A percentile compares a stretch with the other conserved stretches of the same genome.
Evolutionary conservation across 768 basidiomycete species (phyloP).

Genomic region (Tephrocybe sp.): DNA sequence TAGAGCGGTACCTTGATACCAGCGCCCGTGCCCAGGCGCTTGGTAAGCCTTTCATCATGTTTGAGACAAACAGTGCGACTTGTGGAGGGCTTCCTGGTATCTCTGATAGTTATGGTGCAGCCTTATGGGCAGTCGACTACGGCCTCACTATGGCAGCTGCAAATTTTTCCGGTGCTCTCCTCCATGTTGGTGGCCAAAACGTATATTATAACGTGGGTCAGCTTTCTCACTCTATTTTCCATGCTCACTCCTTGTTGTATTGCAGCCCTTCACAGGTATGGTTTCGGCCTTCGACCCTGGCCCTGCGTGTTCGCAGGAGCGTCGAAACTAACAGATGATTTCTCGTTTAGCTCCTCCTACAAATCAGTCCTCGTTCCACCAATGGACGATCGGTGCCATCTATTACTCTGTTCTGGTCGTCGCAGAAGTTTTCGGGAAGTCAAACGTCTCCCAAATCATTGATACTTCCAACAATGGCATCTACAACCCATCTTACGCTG

Average conservation of each 20-base stretch:
- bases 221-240: conserved; percentile 17
- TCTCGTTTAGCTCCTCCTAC: conserved; percentile 38
- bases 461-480: conserved; percentile 58
- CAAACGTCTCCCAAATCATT: conserved; percentile 62
- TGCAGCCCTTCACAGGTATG: conserved; percentile 58
- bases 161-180: conserved; percentile 54
- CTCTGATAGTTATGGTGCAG: conserved; percentile 60
- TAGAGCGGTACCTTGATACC: conserved; percentile 50
- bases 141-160: conserved; percentile 59
- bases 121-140: conserved; percentile 69
- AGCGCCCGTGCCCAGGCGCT: conserved; percentile 42
- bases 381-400: conserved; percentile 74
- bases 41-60: conserved; percentile 58
- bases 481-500: conserved; percentile 66
- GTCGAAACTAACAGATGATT: not conserved
- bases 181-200: conserved; percentile 68
- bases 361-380: conserved; percentile 53
- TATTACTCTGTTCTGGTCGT: conserved; percentile 75
- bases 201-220: conserved; percentile 61
- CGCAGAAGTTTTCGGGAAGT: conserved; percentile 68
- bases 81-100: conserved; percentile 71
- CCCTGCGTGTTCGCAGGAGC: not conserved
- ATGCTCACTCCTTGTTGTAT: conserved; percentile 30
- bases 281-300: not conserved
- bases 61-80: conserved; percentile 69